Percentiles rank a stretch among this genome's conserved stretches.
Conservation (phyloP, 2,329 filamentous ascomycete species). For the Alternaria postmessia region DNA sequence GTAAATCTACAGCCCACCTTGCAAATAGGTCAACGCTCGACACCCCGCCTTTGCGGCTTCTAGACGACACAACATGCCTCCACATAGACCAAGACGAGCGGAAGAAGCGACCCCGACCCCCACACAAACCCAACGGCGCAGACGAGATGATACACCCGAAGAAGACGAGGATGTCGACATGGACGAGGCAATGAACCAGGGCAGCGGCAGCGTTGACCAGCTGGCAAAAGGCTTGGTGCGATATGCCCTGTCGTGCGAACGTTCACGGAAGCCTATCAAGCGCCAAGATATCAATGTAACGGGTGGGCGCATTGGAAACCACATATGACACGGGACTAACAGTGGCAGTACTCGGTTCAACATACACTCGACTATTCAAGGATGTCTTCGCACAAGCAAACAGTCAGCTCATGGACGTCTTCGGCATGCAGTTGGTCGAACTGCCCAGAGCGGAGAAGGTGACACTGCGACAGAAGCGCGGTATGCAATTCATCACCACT, state of each 20-base stretch:
- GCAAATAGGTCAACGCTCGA: neutral
- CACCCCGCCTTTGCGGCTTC: neutral
- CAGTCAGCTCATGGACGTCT: constrained; percentile 70
- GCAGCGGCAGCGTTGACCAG: constrained; percentile 48
- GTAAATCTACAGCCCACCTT: neutral
- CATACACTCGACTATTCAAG: constrained; percentile 74
- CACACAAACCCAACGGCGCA: constrained; percentile 29
- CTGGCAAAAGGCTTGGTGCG: constrained; percentile 70
- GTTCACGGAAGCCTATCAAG: constrained; percentile 65
- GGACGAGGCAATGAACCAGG: constrained; percentile 16
- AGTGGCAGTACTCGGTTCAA: constrained; percentile 68
- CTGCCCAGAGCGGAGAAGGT: constrained; percentile 82
- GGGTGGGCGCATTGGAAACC: constrained; percentile 29
- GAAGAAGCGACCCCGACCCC: constrained; percentile 26
- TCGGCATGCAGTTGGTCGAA: constrained; percentile 94
- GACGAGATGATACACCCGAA: constrained; percentile 27
- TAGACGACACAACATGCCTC: constrained; percentile 14
- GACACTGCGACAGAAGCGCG: constrained; percentile 80
- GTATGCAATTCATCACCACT: constrained; percentile 53
- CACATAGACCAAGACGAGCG: constrained; percentile 4
- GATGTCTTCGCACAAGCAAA: constrained; percentile 81
- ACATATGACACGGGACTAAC: constrained; percentile 9
- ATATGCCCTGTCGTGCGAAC: constrained; percentile 68
- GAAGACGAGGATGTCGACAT: constrained; percentile 35
- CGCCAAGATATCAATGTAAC: constrained; percentile 66